Base-by-base conservation (phyloP, 2,329 filamentous ascomycete species). In the Trichoderma arundinaceum region DNA sequence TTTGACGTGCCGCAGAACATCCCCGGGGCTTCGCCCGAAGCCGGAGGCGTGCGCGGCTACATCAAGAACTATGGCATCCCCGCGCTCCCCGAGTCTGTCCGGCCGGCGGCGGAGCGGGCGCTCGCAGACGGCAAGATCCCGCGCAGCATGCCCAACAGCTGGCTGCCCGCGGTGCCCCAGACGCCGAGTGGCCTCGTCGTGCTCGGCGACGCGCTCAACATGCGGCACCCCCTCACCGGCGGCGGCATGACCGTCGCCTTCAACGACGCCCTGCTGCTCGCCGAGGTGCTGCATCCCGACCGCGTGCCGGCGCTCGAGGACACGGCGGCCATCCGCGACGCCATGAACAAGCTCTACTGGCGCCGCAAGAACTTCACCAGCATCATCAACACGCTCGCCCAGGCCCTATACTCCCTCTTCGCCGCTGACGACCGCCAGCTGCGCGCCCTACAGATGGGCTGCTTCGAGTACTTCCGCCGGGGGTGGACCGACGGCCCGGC, bases 211-310 rank as follows among this genome's bases (percentile, higher is more conserved):
- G 94, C 95, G 13, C 90, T 96, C 84, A 99, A 99, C 82, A 99
- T 99, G 95, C 91, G 95, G n/a, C 95, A 99, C 79, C 95, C 95
- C 1, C 84, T 99, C 12, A 99, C 95, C 0, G 95, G 95, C 61
- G 95, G 95, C 70, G 95, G 95, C 72, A 99, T 99, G 95, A 98
- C 94, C 0, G 95, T 98, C 1, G 95, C 92, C 1, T 91, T 99
- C 78, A 96, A 94, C 79, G 95, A 99, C 74, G 94, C 92, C 1
- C 85, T 95, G 10, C 79, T 96, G 1, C 84, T 99, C 32, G 82
- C 90, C 0, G 84, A 90, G 8, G 82, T 97, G 22, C 86, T 99
- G 1, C 83, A 86, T 43, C 93, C 92, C 0, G 80, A 84, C 44
- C 78, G 80, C 7, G 84, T 97, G 0, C 89, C 91, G 4, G 81